Percentiles rank a stretch among this genome's conserved stretches.
Evolutionary conservation across 2,329 filamentous ascomycete genomes (phyloP).

Genomic region (Alternaria arbusti): DNA sequence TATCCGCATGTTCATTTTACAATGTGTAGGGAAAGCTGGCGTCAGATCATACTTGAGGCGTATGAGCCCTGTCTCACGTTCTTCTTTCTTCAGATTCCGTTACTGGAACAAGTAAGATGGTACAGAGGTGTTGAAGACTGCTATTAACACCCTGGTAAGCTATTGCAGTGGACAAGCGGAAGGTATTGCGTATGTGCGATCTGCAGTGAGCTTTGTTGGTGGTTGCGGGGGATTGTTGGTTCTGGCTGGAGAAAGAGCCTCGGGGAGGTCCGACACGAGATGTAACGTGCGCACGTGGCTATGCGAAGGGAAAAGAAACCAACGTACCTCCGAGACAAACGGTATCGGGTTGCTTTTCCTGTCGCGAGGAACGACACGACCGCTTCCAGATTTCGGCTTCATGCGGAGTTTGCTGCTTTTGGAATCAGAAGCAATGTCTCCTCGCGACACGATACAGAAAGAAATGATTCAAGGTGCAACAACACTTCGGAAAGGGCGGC

Average conservation of each 20-base stretch:
- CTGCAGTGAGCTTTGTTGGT: conserved; percentile 7
- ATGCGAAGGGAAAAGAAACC: not conserved
- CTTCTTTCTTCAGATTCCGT: conserved; percentile 5
- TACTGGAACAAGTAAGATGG: conserved; percentile 20
- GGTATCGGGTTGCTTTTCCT: not conserved
- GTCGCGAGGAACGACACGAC: not conserved
- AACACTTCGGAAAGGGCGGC: not conserved
- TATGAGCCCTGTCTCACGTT: conserved; percentile 11
- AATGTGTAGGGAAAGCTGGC: conserved; percentile 6
- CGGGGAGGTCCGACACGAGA: not conserved
- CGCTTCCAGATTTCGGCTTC: not conserved
- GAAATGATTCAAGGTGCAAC: not conserved
- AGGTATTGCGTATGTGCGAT: conserved; percentile 1
- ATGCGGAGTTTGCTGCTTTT: not conserved
- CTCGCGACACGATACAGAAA: not conserved
- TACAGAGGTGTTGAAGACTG: conserved; percentile 21
- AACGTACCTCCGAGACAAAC: not conserved
- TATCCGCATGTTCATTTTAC: not conserved
- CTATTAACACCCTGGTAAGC: conserved; percentile 27
- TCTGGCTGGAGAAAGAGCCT: not conserved
- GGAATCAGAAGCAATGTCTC: not conserved
- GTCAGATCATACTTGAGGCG: conserved; percentile 10
- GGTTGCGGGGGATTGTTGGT: conserved; percentile 3
- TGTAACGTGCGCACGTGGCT: not conserved
- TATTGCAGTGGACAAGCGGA: conserved; percentile 16